Base-by-base conservation (phyloP, 345 rosid genomes). In the Pistacia integerrima region DNA sequence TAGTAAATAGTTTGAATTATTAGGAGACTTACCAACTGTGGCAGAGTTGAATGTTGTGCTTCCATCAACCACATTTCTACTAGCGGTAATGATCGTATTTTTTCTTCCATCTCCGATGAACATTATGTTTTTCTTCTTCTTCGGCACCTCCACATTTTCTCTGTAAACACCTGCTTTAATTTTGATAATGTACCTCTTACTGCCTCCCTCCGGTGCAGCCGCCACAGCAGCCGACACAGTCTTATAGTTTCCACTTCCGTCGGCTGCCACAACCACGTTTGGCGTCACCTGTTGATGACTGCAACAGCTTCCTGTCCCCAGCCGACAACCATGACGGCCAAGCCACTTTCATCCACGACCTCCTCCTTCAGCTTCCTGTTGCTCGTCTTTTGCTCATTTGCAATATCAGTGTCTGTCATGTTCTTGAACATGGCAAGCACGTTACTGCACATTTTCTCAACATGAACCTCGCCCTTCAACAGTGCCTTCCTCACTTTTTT, bases 11-110 rank as follows among this genome's bases (percentile, higher is more conserved):
- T 8, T 18, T 41, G 44, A 41, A 0, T 41, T 6, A 22, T 25
- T 35, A 49, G 38, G 11, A 41, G 16, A 72, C 86, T 78, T 85
- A 95, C 99, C 98, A 52, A 95, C 99, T 2, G 99, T 95, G n/a
- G 99, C 97, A 4, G 99, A 89, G 9, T 90, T 75, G 80, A 93
- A 95, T 55, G 99, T 95, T 36, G 98, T 92, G 82, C 84, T 87
- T 4, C 98, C 98, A 44, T 91, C 96, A 8, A 74, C 89, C 18
- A 91, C 98, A 46, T 91, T 93, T 73, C 89, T 84, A 44, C 77
- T 85, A 4, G 60, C 98, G 28, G 98, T 95, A 12, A 95, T 87
- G 66, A 95, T 87, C 7, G 98, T 93, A 9, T 28, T 87, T 0
- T 69, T 84, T 62, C 88, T 84, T 4, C 94, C 98, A 25, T 93